Conservation (phyloP, 306 rosid species). For the Sicyos baderoa region DNA sequence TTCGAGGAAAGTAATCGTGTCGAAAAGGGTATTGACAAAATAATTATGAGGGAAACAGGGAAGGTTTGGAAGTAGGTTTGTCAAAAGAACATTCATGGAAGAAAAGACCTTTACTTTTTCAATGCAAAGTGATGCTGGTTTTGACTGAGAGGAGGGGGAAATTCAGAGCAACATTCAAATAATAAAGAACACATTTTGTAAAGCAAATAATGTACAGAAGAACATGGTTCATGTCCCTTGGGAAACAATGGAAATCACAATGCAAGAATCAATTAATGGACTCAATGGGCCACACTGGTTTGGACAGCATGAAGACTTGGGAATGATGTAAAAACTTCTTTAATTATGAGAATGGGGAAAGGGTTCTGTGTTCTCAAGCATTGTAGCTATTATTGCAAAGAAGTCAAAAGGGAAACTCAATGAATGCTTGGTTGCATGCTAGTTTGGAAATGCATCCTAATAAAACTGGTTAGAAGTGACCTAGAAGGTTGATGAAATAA, state of each 20-base stretch:
- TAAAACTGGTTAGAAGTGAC: background rate
- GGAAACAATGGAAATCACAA: background rate
- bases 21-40: background rate
- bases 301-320: conserved; percentile 1
- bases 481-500: background rate
- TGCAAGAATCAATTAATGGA: conserved; percentile 16
- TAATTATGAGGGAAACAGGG: background rate
- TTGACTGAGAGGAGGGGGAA: conserved; percentile 3
- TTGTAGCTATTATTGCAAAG: conserved; percentile 1
- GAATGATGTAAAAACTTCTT: background rate
- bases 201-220: conserved; percentile 3
- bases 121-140: background rate
- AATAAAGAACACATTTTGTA: background rate
- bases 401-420: conserved; percentile 3
- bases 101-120: background rate
- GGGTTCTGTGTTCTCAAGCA: background rate
- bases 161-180: conserved; percentile 1
- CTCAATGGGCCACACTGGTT: conserved; percentile 2
- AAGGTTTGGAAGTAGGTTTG: background rate
- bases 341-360: background rate
- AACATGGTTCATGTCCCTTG: conserved; percentile 15
- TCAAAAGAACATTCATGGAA: conserved; percentile 16
- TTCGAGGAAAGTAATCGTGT: background rate
- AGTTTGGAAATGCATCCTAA: background rate
- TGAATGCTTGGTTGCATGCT: conserved; percentile 3